Conservation (phyloP, 495 filamentous ascomycete genomes). For the Lepidopterella palustris region DNA sequence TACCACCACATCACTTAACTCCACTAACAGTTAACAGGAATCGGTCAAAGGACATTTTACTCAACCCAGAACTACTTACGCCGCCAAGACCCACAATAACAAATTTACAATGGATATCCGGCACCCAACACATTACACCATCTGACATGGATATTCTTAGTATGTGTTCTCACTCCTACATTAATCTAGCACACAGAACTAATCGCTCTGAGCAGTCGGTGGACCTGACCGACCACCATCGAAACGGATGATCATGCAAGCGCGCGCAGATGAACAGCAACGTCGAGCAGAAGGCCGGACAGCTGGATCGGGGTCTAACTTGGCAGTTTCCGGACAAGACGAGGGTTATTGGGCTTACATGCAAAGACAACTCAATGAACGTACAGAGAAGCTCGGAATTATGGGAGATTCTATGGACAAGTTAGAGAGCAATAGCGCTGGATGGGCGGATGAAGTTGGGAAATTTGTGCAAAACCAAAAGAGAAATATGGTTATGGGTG, state of each 20-base stretch:
- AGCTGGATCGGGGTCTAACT: conserved; percentile 28
- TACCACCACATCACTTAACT: conserved; percentile 22
- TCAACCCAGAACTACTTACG: conserved; percentile 62
- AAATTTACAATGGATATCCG: conserved; percentile 91
- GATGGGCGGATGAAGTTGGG: conserved; percentile 77
- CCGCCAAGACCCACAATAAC: conserved; percentile 91
- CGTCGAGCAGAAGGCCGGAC: conserved; percentile 47
- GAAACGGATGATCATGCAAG: conserved; percentile 65
- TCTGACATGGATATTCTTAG: conserved; percentile 85
- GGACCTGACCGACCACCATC: conserved; percentile 81
- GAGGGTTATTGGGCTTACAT: conserved; percentile 67
- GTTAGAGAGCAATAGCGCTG: conserved; percentile 68
- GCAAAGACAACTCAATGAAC: conserved; percentile 76
- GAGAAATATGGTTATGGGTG: conserved; percentile 65
- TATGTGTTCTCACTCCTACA: conserved; percentile 28
- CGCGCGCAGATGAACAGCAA: conserved; percentile 52
- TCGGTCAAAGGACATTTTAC: conserved; percentile 60
- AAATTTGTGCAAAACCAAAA: conserved; percentile 85
- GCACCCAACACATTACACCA: conserved; percentile 84
- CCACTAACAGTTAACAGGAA: conserved; percentile 39
- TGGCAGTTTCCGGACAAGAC: conserved; percentile 23
- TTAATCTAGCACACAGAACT: background rate
- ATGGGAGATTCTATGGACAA: conserved; percentile 78
- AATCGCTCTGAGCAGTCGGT: conserved; percentile 49
- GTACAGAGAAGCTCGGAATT: conserved; percentile 77